A percentile compares a stretch with the other conserved stretches of the same genome.
Conservation (phyloP, 495 filamentous ascomycete species). For the Lasiosphaeria miniovina region DNA sequence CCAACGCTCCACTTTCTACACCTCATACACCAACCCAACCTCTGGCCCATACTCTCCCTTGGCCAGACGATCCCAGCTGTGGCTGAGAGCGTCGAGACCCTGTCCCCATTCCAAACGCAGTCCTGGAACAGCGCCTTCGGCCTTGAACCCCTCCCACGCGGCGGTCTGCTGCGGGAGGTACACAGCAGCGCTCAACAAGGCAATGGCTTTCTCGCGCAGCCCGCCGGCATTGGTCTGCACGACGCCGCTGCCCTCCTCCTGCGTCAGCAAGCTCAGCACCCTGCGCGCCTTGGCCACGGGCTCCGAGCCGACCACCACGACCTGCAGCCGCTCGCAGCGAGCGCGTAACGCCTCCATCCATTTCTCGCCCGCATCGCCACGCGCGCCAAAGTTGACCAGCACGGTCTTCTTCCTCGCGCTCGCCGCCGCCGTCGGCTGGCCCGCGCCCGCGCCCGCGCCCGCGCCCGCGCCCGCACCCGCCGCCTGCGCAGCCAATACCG, state of each 20-base stretch:
- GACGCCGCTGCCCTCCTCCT: slow-evolving; percentile 21
- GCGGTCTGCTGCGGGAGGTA: slow-evolving; percentile 30
- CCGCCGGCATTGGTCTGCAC: slow-evolving; percentile 44
- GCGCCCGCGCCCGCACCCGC: slow-evolving; percentile 2
- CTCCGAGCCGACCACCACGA: slow-evolving; percentile 41
- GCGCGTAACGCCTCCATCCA: slow-evolving; percentile 35
- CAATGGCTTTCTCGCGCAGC: slow-evolving; percentile 38
- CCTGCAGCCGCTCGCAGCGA: slow-evolving; percentile 26
- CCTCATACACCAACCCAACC: slow-evolving; percentile 41
- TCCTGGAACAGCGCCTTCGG: slow-evolving; percentile 28
- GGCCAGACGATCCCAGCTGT: slow-evolving; percentile 45
- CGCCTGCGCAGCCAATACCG: slow-evolving; percentile 5
- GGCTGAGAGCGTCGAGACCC: slow-evolving; percentile 40
- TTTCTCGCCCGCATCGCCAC: slow-evolving; percentile 34
- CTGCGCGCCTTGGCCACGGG: slow-evolving; percentile 27
- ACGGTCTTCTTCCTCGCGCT: slow-evolving; percentile 36
- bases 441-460: too few species aligned
- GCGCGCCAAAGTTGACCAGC: slow-evolving; percentile 52
- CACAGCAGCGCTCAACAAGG: slow-evolving; percentile 24
- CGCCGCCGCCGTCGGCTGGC: not conserved
- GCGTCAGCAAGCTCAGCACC: slow-evolving; percentile 16
- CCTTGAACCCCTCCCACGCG: slow-evolving; percentile 37
- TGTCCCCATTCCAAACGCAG: slow-evolving; percentile 43
- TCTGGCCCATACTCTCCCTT: slow-evolving; percentile 39
- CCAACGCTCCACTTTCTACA: not conserved